A percentile compares a stretch with the other conserved stretches of the same genome.
Conservation (phyloP, 2,329 filamentous ascomycete genomes). For the Mariannaea elegans region DNA sequence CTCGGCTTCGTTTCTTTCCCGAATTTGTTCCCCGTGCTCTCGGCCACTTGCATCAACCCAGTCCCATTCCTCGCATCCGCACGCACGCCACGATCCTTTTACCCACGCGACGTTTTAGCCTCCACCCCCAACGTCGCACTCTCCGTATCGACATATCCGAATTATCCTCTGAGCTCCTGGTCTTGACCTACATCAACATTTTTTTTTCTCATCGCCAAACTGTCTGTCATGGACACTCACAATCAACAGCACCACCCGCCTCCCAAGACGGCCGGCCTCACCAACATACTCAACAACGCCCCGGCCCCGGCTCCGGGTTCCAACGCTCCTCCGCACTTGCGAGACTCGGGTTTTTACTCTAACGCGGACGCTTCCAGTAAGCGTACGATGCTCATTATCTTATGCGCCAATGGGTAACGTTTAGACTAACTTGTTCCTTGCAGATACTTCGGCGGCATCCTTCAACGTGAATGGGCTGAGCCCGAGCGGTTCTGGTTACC, state of each 20-base stretch:
- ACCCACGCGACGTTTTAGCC: slow-evolving; percentile 7
- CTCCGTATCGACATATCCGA: not conserved
- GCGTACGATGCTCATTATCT: slow-evolving; percentile 44
- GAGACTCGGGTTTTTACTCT: slow-evolving; percentile 56
- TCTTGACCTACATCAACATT: slow-evolving; percentile 9
- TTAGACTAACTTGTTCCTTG: slow-evolving; percentile 27
- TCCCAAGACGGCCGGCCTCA: slow-evolving; percentile 48
- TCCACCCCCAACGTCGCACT: slow-evolving; percentile 2
- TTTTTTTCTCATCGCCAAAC: not conserved
- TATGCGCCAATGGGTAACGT: slow-evolving; percentile 20
- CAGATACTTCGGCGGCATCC: slow-evolving; percentile 52
- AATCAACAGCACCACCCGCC: slow-evolving; percentile 39
- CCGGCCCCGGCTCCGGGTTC: slow-evolving; percentile 35
- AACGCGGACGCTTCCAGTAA: slow-evolving; percentile 54
- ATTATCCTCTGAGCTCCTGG: not conserved
- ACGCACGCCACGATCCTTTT: slow-evolving; percentile 6
- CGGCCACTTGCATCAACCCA: slow-evolving; percentile 6
- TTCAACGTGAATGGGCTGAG: slow-evolving; percentile 50
- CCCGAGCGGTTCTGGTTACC: slow-evolving; percentile 57
- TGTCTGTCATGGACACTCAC: slow-evolving; percentile 41
- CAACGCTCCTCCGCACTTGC: slow-evolving; percentile 45
- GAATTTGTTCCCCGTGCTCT: not conserved
- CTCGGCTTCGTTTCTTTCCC: slow-evolving; percentile 13
- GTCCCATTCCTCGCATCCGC: not conserved
- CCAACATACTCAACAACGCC: slow-evolving; percentile 50